Conservation (phyloP, 164 flowering plant species). For the Magnolia changhungtana region DNA sequence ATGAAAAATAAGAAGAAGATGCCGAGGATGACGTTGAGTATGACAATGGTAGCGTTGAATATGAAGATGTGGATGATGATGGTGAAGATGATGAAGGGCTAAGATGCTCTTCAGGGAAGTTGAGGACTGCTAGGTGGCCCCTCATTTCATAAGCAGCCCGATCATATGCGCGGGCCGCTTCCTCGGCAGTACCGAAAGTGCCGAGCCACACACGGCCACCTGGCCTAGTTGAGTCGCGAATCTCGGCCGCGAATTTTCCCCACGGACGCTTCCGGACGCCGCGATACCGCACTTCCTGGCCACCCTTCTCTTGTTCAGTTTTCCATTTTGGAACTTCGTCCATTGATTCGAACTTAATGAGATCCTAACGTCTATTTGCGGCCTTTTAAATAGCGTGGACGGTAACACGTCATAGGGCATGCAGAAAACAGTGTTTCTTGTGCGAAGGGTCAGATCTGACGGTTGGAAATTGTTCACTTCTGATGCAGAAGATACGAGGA, state of each 20-base stretch:
- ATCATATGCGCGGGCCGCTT: conserved; percentile 13
- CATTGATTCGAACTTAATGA: background rate
- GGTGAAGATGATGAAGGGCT: background rate
- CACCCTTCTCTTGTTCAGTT: background rate
- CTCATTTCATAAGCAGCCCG: conserved; percentile 11
- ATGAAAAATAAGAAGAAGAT: background rate
- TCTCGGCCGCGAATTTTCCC: conserved; percentile 13
- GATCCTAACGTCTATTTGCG: background rate
- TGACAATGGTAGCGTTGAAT: background rate
- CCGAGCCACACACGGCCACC: conserved; percentile 13
- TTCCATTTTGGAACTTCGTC: too few relatives aligned
- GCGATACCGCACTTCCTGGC: conserved; percentile 7
- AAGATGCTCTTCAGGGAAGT: conserved; percentile 9
- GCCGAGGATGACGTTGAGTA: background rate
- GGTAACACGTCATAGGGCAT: background rate
- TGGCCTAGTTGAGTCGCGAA: conserved; percentile 7
- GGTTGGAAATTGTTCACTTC: background rate
- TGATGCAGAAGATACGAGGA: background rate
- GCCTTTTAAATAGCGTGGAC: background rate
- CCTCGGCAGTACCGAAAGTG: conserved; percentile 8
- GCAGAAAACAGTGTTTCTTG: background rate
- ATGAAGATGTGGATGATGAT: background rate
- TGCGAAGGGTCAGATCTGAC: conserved; percentile 2
- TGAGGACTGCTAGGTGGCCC: conserved; percentile 10
- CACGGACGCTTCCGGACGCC: conserved; percentile 16